Conservation (phyloP, 1,139 yeast genomes). For the Suhomyces panamericanus region DNA sequence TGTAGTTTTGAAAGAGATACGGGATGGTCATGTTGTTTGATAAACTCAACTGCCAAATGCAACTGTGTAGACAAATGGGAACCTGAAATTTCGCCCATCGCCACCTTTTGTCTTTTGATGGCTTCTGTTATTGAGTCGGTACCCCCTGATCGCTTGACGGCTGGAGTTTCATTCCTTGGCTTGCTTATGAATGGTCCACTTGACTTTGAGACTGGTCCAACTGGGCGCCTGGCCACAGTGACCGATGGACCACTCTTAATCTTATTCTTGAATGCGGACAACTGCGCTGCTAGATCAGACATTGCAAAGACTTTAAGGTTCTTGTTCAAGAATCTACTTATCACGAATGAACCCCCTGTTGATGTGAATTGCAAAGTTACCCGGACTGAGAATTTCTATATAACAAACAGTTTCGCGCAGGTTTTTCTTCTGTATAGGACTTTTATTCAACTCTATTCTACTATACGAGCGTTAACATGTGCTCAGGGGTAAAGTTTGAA, state of each 20-base stretch:
- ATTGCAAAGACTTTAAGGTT: constrained; percentile 17
- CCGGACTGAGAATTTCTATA: constrained; percentile 12
- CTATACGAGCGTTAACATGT: background rate
- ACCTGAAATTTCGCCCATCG: constrained; percentile 36
- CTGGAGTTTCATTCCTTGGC: constrained; percentile 9
- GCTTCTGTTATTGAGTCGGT: constrained; percentile 36
- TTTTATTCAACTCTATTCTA: constrained; percentile 5
- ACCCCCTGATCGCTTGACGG: constrained; percentile 18
- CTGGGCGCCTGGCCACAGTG: constrained; percentile 32
- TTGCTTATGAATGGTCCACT: constrained; percentile 13
- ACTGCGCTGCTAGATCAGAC: constrained; percentile 50
- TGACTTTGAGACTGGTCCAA: constrained; percentile 15
- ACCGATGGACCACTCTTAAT: constrained; percentile 51
- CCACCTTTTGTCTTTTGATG: constrained; percentile 37
- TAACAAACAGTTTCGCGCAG: background rate
- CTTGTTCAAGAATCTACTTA: background rate
- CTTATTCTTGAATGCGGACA: constrained; percentile 50
- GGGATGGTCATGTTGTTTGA: constrained; percentile 68
- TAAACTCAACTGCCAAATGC: constrained; percentile 85
- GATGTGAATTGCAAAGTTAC: constrained; percentile 8
- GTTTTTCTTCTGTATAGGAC: constrained; percentile 1
- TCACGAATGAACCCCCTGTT: background rate
- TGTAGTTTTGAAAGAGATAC: constrained; percentile 62
- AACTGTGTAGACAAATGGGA: constrained; percentile 79
- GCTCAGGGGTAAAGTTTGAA: constrained; percentile 18